Evolutionary conservation across 495 filamentous ascomycete genomes (phyloP).

Genomic region (Penicillium salamii): DNA sequence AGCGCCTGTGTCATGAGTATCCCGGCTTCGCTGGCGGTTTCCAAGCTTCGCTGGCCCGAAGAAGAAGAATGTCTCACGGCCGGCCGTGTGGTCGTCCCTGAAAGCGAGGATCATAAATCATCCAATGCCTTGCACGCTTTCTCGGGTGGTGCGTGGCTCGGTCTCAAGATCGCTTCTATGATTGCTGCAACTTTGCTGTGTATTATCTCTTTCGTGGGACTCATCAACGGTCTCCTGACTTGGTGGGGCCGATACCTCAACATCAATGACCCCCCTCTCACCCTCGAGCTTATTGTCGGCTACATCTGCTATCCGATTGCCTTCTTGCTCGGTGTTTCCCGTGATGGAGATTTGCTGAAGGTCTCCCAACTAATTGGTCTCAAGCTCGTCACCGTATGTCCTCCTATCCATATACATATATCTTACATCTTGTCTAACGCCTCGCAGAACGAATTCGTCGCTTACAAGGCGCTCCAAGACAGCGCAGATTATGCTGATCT

Average conservation of each 20-base stretch:
- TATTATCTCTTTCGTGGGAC: conserved; percentile 75
- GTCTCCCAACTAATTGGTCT: conserved; percentile 78
- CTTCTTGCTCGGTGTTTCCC: conserved; percentile 82
- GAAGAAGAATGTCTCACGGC: conserved; percentile 80
- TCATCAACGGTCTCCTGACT: conserved; percentile 73
- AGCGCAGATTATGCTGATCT: conserved; percentile 49
- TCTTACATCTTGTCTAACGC: neutral
- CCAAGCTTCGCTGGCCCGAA: conserved; percentile 85
- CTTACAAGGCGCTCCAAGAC: conserved; percentile 51
- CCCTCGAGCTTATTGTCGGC: conserved; percentile 72
- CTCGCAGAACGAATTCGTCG: conserved; percentile 62
- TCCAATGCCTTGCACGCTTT: conserved; percentile 83
- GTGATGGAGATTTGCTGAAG: conserved; percentile 63
- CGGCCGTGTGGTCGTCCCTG: conserved; percentile 73
- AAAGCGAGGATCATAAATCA: conserved; percentile 62
- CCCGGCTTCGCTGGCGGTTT: conserved; percentile 80
- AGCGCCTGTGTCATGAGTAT: conserved; percentile 90
- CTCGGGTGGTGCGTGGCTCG: conserved; percentile 82
- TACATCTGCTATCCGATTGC: conserved; percentile 83
- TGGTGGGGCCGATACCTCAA: conserved; percentile 89
- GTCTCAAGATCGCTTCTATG: conserved; percentile 85
- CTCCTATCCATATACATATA: neutral
- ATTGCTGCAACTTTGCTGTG: conserved; percentile 76
- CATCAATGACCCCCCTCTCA: conserved; percentile 65
- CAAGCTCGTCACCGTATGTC: conserved; percentile 67